Evolutionary conservation across 75 land plant species (phyloP), one percentile per base, ranked within the genome.

Genomic region (Ceratopteris richardii): DNA sequence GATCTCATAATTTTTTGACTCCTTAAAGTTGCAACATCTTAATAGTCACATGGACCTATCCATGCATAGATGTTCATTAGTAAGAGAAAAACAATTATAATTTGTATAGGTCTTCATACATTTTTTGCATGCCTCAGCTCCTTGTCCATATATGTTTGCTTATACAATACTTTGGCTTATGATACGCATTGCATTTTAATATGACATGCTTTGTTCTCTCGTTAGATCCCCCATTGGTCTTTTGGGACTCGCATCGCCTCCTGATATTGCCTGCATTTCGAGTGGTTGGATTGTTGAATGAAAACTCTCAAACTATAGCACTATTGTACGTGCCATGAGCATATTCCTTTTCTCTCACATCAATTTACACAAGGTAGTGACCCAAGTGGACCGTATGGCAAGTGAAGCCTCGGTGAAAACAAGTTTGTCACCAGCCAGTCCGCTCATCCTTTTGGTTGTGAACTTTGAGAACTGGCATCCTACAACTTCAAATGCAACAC

Each of bases 351-450:
- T 79, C 69, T 70, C 81, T 97, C 99, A 95, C n/a, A 82, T 80
- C 28, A 84, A 76, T 37, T 80, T 73, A 3, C 84, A 84, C 74
- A 84, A 77, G 6, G 82, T 44, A 0, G 73, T 66, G 13, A 95
- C 81, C 99, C 99, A 95, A 48, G 70, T 78, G 7, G 99, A 86
- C 21, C 92, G 61, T 41, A 95, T 90, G 0, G 99, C 99, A 6
- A 95, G 61, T 1, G 99, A 86, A 60, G 85, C 88, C 62, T 95
- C 99, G 20, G 77, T 79, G 47, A 86, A 85, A 22, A 90, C 75
- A 13, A 95, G 76, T 79, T 86, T 86, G 58, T 95, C 97, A 0
- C 99, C 99, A 0, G 99, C 99, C 42, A 95, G 74, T 7, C 96
- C 44, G 70, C 97, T 90, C 96, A 95, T 83, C 53, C 88, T 56